Evolutionary conservation across 2,329 filamentous ascomycete species (phyloP).

Genomic region (Apiospora saccharicola): DNA sequence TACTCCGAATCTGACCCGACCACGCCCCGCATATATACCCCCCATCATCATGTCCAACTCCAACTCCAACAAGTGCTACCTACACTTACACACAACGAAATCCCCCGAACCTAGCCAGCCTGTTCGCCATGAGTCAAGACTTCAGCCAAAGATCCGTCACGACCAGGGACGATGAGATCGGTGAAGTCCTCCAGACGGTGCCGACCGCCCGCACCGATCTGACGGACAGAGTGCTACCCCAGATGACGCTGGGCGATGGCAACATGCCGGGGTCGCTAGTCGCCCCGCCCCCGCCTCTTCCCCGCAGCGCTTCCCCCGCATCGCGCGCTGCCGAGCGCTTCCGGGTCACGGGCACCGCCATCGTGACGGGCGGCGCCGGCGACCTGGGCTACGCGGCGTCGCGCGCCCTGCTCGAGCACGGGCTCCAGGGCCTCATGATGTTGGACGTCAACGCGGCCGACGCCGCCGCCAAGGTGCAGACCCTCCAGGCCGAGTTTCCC

Average conservation of each 20-base stretch:
- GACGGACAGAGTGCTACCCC: conserved; percentile 25
- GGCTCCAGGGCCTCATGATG: conserved; percentile 63
- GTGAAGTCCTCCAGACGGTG: background rate
- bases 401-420: conserved; percentile 73
- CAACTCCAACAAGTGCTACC: background rate
- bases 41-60: background rate
- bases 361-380: conserved; percentile 72
- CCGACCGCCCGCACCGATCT: conserved; percentile 24
- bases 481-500: conserved; percentile 61
- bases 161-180: background rate
- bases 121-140: background rate
- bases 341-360: conserved; percentile 41
- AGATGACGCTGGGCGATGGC: conserved; percentile 26
- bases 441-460: conserved; percentile 63
- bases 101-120: background rate
- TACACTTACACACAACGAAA: background rate
- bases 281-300: conserved; percentile 25
- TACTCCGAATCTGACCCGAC: background rate
- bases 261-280: conserved; percentile 25
- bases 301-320: conserved; percentile 35
- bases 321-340: conserved; percentile 41
- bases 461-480: conserved; percentile 49
- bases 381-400: conserved; percentile 66
- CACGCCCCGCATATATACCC: conserved; percentile 5
- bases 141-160: background rate